These are phyloP conservation scores for Xylariales sp. DNA, from an alignment of 2,329 filamentous ascomycete species.

Conservation along the genomic window DNA sequence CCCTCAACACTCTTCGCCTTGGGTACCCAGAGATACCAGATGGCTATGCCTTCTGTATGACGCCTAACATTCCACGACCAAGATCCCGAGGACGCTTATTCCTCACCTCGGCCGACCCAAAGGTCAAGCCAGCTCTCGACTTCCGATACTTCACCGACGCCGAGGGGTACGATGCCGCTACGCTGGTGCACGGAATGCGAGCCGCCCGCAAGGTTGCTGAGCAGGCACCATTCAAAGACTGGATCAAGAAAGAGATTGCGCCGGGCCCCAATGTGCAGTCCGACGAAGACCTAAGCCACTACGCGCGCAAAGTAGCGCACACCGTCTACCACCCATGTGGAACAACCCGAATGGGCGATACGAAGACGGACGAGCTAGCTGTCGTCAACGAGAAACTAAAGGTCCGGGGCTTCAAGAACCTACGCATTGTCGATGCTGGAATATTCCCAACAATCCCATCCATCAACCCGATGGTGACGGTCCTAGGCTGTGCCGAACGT, in stretches of 20 bases:
- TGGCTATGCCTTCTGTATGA: slow-evolving; percentile 92
- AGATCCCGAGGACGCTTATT: slow-evolving; percentile 82
- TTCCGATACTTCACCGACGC: slow-evolving; percentile 92
- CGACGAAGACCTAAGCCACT: slow-evolving; percentile 84
- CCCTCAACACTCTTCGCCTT: slow-evolving; percentile 83
- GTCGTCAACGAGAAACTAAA: slow-evolving; percentile 83
- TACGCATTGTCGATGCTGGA: slow-evolving; percentile 87
- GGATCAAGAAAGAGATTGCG: slow-evolving; percentile 85
- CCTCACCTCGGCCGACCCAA: slow-evolving; percentile 79
- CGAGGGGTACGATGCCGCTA: slow-evolving; percentile 86
- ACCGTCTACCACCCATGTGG: slow-evolving; percentile 92
- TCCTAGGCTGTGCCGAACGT: slow-evolving; percentile 84
- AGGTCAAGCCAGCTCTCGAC: slow-evolving; percentile 83
- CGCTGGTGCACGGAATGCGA: slow-evolving; percentile 80
- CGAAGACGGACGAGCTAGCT: slow-evolving; percentile 73
- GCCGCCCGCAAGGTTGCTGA: slow-evolving; percentile 81
- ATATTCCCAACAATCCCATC: slow-evolving; percentile 89
- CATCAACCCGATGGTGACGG: slow-evolving; percentile 92
- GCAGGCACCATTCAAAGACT: slow-evolving; percentile 81
- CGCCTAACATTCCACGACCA: slow-evolving; percentile 87
- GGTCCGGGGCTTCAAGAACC: slow-evolving; percentile 76
- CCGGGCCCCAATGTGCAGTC: slow-evolving; percentile 78
- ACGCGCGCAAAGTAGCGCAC: slow-evolving; percentile 83
- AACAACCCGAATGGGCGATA: slow-evolving; percentile 90
- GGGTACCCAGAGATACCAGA: slow-evolving; percentile 74